A percentile compares a stretch with the other conserved stretches of the same genome.
These are phyloP conservation scores for Edaphochlamys debaryana DNA, from an alignment of 139 green algal genomes.

Conservation along the genomic window DNA sequence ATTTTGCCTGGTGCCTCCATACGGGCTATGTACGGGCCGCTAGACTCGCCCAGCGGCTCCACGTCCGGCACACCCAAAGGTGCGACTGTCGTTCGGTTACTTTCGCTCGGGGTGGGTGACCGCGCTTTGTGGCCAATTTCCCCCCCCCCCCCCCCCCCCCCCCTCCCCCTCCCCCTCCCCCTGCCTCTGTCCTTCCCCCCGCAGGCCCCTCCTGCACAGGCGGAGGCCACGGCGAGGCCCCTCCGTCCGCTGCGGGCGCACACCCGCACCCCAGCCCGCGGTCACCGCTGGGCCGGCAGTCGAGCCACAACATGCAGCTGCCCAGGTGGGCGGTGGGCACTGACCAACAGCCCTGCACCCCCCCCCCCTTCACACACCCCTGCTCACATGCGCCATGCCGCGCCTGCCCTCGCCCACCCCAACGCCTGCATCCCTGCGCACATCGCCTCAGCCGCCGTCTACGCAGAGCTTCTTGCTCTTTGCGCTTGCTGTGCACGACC, in stretches of 20 bases:
- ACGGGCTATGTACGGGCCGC: not conserved
- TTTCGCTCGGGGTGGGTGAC: not conserved
- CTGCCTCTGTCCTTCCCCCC: too few relatives aligned
- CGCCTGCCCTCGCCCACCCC: too few relatives aligned
- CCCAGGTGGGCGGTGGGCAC: not conserved
- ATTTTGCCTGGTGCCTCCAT: not conserved
- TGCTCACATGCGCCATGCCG: too few relatives aligned
- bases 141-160: not conserved
- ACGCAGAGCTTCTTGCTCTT: too few relatives aligned
- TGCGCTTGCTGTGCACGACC: too few relatives aligned
- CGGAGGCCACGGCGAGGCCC: slow-evolving; percentile 20
- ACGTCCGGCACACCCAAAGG: not conserved
- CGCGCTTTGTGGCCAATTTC: not conserved
- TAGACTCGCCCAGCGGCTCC: not conserved
- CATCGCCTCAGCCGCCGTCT: too few relatives aligned
- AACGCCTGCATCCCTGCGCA: too few relatives aligned
- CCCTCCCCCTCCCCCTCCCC: not conserved
- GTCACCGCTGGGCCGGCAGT: not conserved
- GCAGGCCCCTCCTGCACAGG: slow-evolving; percentile 11
- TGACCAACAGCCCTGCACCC: not conserved
- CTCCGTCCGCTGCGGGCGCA: not conserved
- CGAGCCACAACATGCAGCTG: not conserved
- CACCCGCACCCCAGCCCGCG: not conserved
- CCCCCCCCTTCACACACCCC: not conserved
- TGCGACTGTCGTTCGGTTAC: not conserved